Evolutionary conservation across 345 rosid species (phyloP).

Genomic region (Eutrema japonicum): DNA sequence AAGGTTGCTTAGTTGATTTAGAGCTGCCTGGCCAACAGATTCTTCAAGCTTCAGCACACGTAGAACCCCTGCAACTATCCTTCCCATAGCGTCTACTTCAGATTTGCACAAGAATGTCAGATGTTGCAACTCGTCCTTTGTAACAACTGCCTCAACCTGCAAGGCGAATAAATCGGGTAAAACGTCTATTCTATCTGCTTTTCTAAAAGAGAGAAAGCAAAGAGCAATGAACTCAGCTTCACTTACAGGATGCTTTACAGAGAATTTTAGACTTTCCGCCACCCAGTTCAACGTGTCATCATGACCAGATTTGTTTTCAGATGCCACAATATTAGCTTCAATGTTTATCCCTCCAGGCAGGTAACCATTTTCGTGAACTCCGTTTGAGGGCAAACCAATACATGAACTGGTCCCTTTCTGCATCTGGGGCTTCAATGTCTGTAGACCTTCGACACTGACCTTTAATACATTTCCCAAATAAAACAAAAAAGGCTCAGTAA

Average conservation of each 20-base stretch:
- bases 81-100: slow-evolving; percentile 92
- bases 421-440: slow-evolving; percentile 73
- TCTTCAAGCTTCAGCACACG: slow-evolving; percentile 83
- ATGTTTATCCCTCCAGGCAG: slow-evolving; percentile 69
- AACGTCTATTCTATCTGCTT: no score
- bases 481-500: slow-evolving; percentile 8
- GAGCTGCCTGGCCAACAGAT: slow-evolving; percentile 76
- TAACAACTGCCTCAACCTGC: slow-evolving; percentile 88
- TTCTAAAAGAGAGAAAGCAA: slow-evolving; percentile 12
- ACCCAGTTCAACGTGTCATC: slow-evolving; percentile 69
- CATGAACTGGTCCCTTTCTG: slow-evolving; percentile 45
- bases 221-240: slow-evolving; percentile 32
- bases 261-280: slow-evolving; percentile 83
- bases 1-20: slow-evolving; percentile 89
- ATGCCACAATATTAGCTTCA: slow-evolving; percentile 67
- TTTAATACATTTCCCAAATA: slow-evolving; percentile 44
- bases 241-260: slow-evolving; percentile 89
- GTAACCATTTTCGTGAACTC: slow-evolving; percentile 57
- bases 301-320: slow-evolving; percentile 55
- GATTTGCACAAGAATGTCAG: slow-evolving; percentile 79
- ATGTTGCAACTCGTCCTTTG: slow-evolving; percentile 88
- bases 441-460: slow-evolving; percentile 86
- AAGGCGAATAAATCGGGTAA: slow-evolving; percentile 7
- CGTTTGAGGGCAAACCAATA: slow-evolving; percentile 52
- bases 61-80: slow-evolving; percentile 85